These are phyloP conservation scores for Gossypium lobatum DNA, from an alignment of 441 rosid genomes.

Conservation along the genomic window DNA sequence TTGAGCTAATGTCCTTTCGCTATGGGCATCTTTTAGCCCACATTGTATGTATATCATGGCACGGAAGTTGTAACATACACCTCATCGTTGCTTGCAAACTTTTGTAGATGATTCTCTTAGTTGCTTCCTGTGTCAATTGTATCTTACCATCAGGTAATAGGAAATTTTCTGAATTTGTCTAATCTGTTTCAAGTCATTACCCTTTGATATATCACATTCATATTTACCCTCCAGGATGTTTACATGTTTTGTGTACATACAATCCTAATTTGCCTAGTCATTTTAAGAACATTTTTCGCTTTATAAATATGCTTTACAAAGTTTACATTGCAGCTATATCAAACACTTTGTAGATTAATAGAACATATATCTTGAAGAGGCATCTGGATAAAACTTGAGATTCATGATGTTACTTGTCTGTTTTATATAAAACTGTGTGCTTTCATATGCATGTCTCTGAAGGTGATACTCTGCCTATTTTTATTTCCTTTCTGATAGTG, in stretches of 20 bases:
- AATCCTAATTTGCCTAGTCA: not conserved
- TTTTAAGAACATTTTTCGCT: not conserved
- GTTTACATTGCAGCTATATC: not conserved
- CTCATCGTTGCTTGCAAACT: not conserved
- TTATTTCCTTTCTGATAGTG: not conserved
- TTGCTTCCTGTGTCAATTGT: not conserved
- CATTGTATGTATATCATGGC: not conserved
- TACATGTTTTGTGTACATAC: not conserved
- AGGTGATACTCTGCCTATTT: not conserved
- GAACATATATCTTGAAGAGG: not conserved
- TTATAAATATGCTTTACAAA: not conserved
- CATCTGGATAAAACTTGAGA: not conserved
- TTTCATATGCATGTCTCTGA: not conserved
- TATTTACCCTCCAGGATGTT: not conserved
- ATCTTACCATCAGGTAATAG: not conserved
- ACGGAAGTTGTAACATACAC: not conserved
- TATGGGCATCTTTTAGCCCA: not conserved
- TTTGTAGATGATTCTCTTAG: not conserved
- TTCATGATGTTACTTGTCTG: slow-evolving; percentile 1
- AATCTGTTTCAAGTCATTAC: not conserved
- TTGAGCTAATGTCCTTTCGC: slow-evolving; percentile 7
- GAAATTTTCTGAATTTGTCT: not conserved
- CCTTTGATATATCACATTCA: not conserved
- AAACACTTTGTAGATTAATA: not conserved
- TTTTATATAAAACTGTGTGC: not conserved